A percentile compares a stretch with the other conserved stretches of the same genome.
These are phyloP conservation scores for Alternaria sp. DNA, from an alignment of 2,329 filamentous ascomycete genomes.

Conservation along the genomic window DNA sequence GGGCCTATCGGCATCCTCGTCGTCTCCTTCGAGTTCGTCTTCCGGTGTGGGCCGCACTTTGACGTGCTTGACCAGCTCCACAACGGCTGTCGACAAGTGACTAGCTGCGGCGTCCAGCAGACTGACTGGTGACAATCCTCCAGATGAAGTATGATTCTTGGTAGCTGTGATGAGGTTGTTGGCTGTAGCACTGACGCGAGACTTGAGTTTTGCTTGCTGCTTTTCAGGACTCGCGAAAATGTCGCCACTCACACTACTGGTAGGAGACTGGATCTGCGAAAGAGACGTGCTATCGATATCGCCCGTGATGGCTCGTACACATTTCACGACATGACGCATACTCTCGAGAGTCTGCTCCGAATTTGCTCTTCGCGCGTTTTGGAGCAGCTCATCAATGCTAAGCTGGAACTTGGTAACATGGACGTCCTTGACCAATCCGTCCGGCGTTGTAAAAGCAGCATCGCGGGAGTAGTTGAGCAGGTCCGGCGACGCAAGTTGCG, in stretches of 20 bases:
- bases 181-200: slow-evolving; percentile 87
- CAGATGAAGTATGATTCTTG: slow-evolving; percentile 86
- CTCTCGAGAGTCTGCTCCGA: slow-evolving; percentile 79
- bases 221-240: slow-evolving; percentile 43
- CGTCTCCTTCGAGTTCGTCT: slow-evolving; percentile 78
- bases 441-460: slow-evolving; percentile 72
- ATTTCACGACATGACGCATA: slow-evolving; percentile 86
- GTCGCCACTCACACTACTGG: slow-evolving; percentile 48
- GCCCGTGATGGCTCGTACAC: slow-evolving; percentile 83
- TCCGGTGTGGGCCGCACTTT: slow-evolving; percentile 82
- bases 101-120: slow-evolving; percentile 92
- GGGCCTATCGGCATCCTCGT: slow-evolving; percentile 57
- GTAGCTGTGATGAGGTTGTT: slow-evolving; percentile 96
- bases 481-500: slow-evolving; percentile 66
- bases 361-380: slow-evolving; percentile 76
- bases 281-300: slow-evolving; percentile 71
- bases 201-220: slow-evolving; percentile 76
- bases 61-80: slow-evolving; percentile 83
- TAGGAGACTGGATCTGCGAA: slow-evolving; percentile 48
- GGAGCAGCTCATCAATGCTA: slow-evolving; percentile 88
- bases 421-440: slow-evolving; percentile 86
- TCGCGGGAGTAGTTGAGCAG: slow-evolving; percentile 73
- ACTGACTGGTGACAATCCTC: slow-evolving; percentile 90
- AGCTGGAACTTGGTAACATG: slow-evolving; percentile 96
- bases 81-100: slow-evolving; percentile 83